phyloP scores from a whole-genome alignment of 345 rosid species.

The Citrus cavaleriei region DNA sequence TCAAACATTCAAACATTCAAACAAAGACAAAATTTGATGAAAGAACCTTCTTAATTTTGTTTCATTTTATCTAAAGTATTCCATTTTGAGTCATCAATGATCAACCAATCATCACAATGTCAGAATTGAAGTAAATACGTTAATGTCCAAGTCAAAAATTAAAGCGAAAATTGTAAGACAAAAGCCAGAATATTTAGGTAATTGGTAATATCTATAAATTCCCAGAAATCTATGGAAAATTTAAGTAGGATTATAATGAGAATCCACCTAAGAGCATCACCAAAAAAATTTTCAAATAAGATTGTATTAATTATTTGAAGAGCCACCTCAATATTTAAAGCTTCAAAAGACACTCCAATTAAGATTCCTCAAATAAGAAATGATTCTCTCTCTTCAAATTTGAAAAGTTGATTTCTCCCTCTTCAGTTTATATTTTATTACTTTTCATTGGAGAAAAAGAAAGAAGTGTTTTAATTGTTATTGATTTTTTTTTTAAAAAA shows the following conservation, averaged over 20 bases:
- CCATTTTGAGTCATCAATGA: neutral
- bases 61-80: neutral
- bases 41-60: neutral
- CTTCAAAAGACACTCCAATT: too few relatives aligned
- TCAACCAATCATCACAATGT: neutral
- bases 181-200: conserved; percentile 5
- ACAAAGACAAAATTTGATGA: neutral
- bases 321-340: too few relatives aligned
- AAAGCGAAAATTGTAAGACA: neutral
- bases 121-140: conserved; percentile 1
- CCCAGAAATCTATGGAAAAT: neutral
- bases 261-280: neutral
- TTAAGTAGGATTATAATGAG: neutral
- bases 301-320: too few relatives aligned
- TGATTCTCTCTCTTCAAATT: too few relatives aligned
- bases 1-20: neutral
- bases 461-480: too few relatives aligned
- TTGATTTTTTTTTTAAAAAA: too few relatives aligned
- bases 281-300: too few relatives aligned
- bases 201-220: neutral
- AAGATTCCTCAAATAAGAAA: too few relatives aligned
- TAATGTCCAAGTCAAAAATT: neutral
- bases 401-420: too few relatives aligned
- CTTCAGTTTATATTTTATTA: too few relatives aligned
- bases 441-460: too few relatives aligned